phyloP scores from a whole-genome alignment of 129 eudicot genomes.

The Lactuca saligna region DNA sequence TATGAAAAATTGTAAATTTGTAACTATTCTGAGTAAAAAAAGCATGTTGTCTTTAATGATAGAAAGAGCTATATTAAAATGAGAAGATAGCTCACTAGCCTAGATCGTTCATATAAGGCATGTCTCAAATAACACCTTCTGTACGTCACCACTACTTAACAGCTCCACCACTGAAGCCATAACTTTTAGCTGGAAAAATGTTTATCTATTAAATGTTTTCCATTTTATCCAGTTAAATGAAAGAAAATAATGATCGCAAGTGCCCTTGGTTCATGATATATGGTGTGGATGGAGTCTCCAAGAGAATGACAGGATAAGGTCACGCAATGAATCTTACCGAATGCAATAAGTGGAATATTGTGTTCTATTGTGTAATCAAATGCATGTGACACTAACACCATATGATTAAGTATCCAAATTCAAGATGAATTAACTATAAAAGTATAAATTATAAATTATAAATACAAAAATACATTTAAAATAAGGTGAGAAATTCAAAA shows the following conservation, averaged over 20 bases:
- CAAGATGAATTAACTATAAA: too few relatives aligned
- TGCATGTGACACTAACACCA: slow-evolving; percentile 48
- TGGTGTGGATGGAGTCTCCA: slow-evolving; percentile 80
- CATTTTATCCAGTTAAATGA: background rate
- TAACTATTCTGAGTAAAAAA: too few relatives aligned
- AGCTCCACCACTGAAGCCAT: slow-evolving; percentile 77
- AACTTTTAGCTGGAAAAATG: slow-evolving; percentile 62
- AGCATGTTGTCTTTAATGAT: too few relatives aligned
- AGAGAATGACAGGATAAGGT: slow-evolving; percentile 77
- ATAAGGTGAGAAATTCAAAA: background rate
- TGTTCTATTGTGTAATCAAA: slow-evolving; percentile 70
- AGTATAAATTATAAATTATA: background rate
- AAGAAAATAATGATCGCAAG: slow-evolving; percentile 12
- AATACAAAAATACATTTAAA: background rate
- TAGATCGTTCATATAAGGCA: too few relatives aligned
- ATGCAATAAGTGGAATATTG: slow-evolving; percentile 82
- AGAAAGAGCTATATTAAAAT: too few relatives aligned
- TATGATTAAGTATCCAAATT: slow-evolving; percentile 18
- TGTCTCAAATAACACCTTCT: slow-evolving; percentile 66
- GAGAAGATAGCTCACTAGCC: too few relatives aligned
- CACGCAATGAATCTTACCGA: slow-evolving; percentile 79
- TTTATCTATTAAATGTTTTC: background rate
- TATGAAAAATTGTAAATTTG: too few relatives aligned
- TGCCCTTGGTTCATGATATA: slow-evolving; percentile 91
- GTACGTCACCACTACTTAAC: slow-evolving; percentile 63